A percentile compares a stretch with the other conserved stretches of the same genome.
These are phyloP conservation scores for Entelexis sorbosivorans DNA, from an alignment of 1,139 yeast species.

Conservation along the genomic window DNA sequence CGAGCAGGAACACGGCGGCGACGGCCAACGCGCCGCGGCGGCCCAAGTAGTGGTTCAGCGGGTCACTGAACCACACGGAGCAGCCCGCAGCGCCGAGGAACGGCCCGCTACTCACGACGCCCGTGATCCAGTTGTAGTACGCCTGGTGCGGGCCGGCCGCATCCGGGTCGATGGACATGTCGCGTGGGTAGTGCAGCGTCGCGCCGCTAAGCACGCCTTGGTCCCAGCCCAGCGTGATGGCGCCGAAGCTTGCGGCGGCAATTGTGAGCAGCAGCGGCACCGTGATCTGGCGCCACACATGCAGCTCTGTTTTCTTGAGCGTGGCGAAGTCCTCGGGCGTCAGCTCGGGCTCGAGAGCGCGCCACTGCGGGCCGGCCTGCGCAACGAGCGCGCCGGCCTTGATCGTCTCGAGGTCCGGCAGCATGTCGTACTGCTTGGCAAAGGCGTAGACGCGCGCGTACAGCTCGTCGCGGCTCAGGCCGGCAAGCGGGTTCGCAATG, in stretches of 20 bases:
- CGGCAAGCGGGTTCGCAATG: conserved; percentile 33
- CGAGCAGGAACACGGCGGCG: conserved; percentile 36
- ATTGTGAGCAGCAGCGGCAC: conserved; percentile 49
- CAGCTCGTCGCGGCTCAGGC: conserved; percentile 53
- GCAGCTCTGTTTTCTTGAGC: not conserved
- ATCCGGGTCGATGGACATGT: conserved; percentile 37
- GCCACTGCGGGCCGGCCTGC: conserved; percentile 36
- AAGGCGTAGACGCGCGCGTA: conserved; percentile 61
- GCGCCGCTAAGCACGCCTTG: conserved; percentile 85
- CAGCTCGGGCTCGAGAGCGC: conserved; percentile 45
- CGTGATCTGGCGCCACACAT: conserved; percentile 55
- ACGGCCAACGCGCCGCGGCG: conserved; percentile 64
- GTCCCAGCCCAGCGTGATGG: conserved; percentile 90
- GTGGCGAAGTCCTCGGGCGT: conserved; percentile 40
- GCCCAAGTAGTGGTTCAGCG: conserved; percentile 51
- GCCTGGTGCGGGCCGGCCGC: conserved; percentile 24
- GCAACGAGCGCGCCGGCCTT: conserved; percentile 70
- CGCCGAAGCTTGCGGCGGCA: conserved; percentile 73
- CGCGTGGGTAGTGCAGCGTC: conserved; percentile 52
- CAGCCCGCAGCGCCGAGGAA: conserved; percentile 61
- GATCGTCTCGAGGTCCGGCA: conserved; percentile 49
- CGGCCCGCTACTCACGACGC: conserved; percentile 72
- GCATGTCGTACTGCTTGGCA: conserved; percentile 47
- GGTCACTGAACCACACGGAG: conserved; percentile 67
- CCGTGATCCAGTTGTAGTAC: conserved; percentile 57